These are phyloP conservation scores for Clonostachys rosea DNA, from an alignment of 2,329 filamentous ascomycete genomes.

Conservation along the genomic window DNA sequence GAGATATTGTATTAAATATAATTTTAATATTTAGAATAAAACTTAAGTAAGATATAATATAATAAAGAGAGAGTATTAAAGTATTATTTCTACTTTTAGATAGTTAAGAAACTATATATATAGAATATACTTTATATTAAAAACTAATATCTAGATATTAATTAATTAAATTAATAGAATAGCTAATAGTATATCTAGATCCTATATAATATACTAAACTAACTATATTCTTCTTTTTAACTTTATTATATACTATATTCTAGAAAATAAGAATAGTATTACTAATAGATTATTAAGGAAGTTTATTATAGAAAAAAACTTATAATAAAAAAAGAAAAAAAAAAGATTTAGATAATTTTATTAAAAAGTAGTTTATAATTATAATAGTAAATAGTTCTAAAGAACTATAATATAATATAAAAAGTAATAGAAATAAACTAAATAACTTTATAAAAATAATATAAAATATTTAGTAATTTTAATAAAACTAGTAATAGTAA, in stretches of 20 bases:
- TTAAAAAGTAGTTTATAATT: no score
- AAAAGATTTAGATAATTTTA: background rate
- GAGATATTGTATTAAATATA: background rate
- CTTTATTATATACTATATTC: background rate
- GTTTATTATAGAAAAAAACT: background rate
- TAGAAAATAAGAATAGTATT: background rate
- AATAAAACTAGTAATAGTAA: no score
- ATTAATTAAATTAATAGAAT: background rate
- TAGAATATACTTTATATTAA: background rate
- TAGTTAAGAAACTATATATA: background rate
- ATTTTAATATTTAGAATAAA: background rate
- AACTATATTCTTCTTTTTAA: background rate
- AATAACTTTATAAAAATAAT: no score
- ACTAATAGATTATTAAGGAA: background rate
- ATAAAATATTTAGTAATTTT: no score
- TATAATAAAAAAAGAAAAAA: background rate
- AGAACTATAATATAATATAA: no score
- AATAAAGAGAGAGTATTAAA: background rate
- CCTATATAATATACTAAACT: background rate
- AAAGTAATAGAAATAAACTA: no score
- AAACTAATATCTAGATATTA: background rate
- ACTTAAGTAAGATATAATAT: background rate
- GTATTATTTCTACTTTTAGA: background rate
- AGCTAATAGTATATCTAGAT: background rate
- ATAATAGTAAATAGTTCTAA: no score